phyloP scores from a whole-genome alignment of 164 flowering plant species.

The Euptelea pleiosperma region DNA sequence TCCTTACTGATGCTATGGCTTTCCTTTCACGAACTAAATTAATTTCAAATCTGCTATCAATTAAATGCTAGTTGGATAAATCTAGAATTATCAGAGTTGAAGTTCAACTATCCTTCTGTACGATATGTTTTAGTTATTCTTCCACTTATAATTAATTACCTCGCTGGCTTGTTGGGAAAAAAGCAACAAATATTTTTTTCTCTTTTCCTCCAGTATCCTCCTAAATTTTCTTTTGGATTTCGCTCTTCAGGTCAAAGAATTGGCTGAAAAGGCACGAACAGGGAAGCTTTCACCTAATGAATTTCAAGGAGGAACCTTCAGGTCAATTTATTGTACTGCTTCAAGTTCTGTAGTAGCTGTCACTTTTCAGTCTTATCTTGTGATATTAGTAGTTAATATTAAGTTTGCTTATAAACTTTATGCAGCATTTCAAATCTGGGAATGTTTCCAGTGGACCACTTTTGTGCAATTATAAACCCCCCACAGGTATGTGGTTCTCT shows the following conservation, averaged over 20 bases:
- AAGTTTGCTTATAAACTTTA: not conserved
- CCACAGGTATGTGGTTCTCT: slow-evolving; percentile 62
- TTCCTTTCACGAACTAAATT: not conserved
- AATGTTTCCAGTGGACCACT: slow-evolving; percentile 95
- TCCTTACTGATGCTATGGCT: not conserved
- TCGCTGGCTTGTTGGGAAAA: not conserved
- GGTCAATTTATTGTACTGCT: slow-evolving; percentile 35
- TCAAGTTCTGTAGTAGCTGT: slow-evolving; percentile 1
- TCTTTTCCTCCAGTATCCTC: too few species aligned
- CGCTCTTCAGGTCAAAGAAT: slow-evolving; percentile 71
- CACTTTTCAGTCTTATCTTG: not conserved
- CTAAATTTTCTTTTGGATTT: slow-evolving; percentile 10
- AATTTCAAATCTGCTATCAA: not conserved
- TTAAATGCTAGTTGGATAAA: not conserved
- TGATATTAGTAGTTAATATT: not conserved
- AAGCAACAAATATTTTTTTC: not conserved
- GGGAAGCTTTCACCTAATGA: slow-evolving; percentile 85
- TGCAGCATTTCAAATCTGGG: slow-evolving; percentile 99
- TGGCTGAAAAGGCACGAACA: slow-evolving; percentile 88
- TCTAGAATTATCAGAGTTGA: not conserved
- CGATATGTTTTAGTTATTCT: not conserved
- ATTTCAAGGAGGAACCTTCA: slow-evolving; percentile 98
- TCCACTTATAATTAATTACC: slow-evolving; percentile 1
- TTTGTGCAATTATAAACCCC: slow-evolving; percentile 96
- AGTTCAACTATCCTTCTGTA: not conserved